Conservation (phyloP, 1,284 basidiomycete species). For the Coniophora puteana region DNA sequence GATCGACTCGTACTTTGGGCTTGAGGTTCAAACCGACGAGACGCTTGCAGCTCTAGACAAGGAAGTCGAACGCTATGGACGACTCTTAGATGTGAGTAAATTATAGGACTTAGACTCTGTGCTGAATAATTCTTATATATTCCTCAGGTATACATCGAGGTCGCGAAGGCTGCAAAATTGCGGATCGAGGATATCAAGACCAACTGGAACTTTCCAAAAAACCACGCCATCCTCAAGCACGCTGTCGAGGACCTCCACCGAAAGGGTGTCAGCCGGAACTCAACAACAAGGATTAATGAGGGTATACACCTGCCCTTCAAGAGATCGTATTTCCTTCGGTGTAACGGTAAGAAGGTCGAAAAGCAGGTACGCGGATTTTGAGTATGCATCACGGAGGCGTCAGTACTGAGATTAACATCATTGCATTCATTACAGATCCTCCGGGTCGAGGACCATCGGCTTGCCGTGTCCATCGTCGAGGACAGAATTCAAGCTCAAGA, state of each 20-base stretch:
- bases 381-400: too few species aligned
- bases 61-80: constrained; percentile 11
- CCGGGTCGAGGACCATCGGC: too few species aligned
- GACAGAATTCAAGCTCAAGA: too few species aligned
- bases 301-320: constrained; percentile 3
- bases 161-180: not conserved
- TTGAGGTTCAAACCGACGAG: constrained; percentile 28
- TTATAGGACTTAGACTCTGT: constrained; percentile 11
- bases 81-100: not conserved
- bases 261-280: constrained; percentile 29
- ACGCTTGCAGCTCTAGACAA: constrained; percentile 22
- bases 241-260: constrained; percentile 26
- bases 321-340: constrained; percentile 14
- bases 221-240: constrained; percentile 26
- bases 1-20: constrained; percentile 24
- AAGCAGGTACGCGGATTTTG: constrained; percentile 16
- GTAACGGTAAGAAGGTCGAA: constrained; percentile 26
- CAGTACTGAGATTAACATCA: too few species aligned
- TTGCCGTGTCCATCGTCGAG: too few species aligned
- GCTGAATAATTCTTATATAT: constrained; percentile 12
- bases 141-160: constrained; percentile 2
- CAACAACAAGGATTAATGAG: constrained; percentile 30
- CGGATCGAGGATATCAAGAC: constrained; percentile 3
- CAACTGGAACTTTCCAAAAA: constrained; percentile 32
- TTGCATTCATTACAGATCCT: too few species aligned